These are phyloP conservation scores for Penicillium paradoxum DNA, from an alignment of 495 filamentous ascomycete species.

Conservation along the genomic window DNA sequence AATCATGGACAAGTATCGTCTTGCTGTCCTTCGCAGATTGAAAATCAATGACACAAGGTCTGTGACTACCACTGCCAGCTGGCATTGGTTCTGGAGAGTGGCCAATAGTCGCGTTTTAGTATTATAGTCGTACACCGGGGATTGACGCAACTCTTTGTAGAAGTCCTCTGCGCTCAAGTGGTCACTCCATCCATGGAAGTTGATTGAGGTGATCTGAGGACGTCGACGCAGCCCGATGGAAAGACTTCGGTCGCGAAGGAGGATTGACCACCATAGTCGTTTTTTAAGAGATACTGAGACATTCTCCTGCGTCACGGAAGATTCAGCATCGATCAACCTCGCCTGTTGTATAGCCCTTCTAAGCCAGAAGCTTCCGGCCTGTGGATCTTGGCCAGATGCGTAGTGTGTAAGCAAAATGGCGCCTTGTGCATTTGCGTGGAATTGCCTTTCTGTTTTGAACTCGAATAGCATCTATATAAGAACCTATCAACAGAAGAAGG, in stretches of 20 bases:
- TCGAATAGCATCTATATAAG: slow-evolving; percentile 24
- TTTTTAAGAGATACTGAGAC: slow-evolving; percentile 30
- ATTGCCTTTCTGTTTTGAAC: slow-evolving; percentile 24
- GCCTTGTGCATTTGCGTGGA: slow-evolving; percentile 37
- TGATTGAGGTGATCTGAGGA: slow-evolving; percentile 40
- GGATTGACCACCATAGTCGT: slow-evolving; percentile 47
- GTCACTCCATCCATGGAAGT: slow-evolving; percentile 30
- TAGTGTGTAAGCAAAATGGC: slow-evolving; percentile 42
- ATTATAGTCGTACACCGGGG: slow-evolving; percentile 37
- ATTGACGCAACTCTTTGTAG: slow-evolving; percentile 37
- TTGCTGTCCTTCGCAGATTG: slow-evolving; percentile 18
- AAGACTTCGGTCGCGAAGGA: slow-evolving; percentile 47
- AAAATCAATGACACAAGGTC: slow-evolving; percentile 43
- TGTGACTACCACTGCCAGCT: slow-evolving; percentile 42
- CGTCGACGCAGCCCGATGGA: slow-evolving; percentile 44
- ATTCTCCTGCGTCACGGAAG: slow-evolving; percentile 7
- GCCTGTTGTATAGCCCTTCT: slow-evolving; percentile 44
- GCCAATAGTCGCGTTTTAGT: slow-evolving; percentile 38
- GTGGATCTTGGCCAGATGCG: slow-evolving; percentile 31
- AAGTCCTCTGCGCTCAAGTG: slow-evolving; percentile 37
- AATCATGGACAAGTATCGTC: slow-evolving; percentile 6
- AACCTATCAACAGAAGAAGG: background rate
- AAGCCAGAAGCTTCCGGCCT: slow-evolving; percentile 44
- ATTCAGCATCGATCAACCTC: slow-evolving; percentile 38
- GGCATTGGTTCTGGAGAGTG: slow-evolving; percentile 42